Evolutionary conservation across 345 rosid genomes (phyloP), one percentile per base, ranked within the genome.

Genomic region (Mangifera indica): DNA sequence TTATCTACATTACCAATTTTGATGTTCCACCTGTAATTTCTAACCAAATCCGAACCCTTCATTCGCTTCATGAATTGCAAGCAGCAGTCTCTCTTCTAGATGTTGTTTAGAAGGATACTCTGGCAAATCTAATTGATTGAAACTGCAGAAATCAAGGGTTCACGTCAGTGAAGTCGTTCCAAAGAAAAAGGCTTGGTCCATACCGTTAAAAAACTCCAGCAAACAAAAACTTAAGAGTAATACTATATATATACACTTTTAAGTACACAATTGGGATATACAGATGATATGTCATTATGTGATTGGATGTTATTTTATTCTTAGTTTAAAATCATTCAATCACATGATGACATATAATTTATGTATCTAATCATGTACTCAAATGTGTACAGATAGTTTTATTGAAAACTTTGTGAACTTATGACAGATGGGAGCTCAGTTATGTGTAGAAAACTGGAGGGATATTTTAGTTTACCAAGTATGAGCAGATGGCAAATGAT

Each of bases 21-120:
- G 37, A 66, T 68, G 32, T 57, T 52, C 57, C 22, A 4, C 0
- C 67, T 55, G 22, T 59, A 5, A 26, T 34, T 37, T 34, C 84
- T 75, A 94, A 68, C 97, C 97, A 29, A 94, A 94, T 57, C 98
- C 98, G 59, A 94, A 94, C 5, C 99, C 99, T 83, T 94, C 99
- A 14, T 79, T 94, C 48, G 82, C 99, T 83, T 94, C 99, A 32
- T 94, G 99, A 77, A 94, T 94, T 1, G 99, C 99, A 24, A 94
- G 97, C 72, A 92, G 76, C 74, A 94, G 79, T 77, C 98, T 87
- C 82, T 94, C 97, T 60, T 92, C 93, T 53, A 94, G 77, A 78
- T 89, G 97, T 66, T 94, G 86, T 74, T 90, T 94, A 0, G 97
- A 88, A 9, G 98, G 98, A 79, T 94, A 94, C 81, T 94, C 98